Evolutionary conservation across 768 basidiomycete species (phyloP).

Genomic region (Boletus rubroflammeus): DNA sequence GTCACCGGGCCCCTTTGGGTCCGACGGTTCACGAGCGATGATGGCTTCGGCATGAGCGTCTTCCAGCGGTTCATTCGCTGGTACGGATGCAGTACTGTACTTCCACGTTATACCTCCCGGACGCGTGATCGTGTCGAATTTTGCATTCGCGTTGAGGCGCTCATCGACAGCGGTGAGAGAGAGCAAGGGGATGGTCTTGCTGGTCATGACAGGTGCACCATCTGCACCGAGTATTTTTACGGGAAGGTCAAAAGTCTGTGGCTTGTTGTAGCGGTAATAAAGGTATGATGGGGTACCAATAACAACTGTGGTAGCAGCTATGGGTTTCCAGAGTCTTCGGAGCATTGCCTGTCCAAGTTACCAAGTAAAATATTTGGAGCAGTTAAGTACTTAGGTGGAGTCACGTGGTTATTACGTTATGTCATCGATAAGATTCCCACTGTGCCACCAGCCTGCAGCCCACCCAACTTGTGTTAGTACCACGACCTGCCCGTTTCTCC

Average conservation of each 20-base stretch:
- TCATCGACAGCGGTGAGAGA: conserved; percentile 52
- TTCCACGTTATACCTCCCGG: conserved; percentile 65
- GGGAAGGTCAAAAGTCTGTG: conserved; percentile 56
- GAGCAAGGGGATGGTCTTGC: conserved; percentile 51
- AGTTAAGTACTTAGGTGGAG: too few species aligned
- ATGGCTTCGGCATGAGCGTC: conserved; percentile 77
- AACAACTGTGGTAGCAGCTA: conserved; percentile 50
- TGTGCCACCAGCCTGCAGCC: conserved; percentile 6
- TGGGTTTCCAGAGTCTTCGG: conserved; percentile 63
- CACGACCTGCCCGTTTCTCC: conserved; percentile 21
- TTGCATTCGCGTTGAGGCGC: conserved; percentile 54
- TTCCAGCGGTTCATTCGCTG: conserved; percentile 90
- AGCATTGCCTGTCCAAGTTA: conserved; percentile 50
- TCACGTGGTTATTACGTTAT: conserved; percentile 18
- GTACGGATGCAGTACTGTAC: conserved; percentile 72
- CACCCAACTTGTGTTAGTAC: conserved; percentile 22
- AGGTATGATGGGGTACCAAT: conserved; percentile 58
- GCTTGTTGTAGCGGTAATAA: conserved; percentile 46
- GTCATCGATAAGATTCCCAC: conserved; percentile 27
- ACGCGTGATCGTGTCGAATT: conserved; percentile 41
- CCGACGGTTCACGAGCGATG: conserved; percentile 58
- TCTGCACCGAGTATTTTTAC: conserved; percentile 52
- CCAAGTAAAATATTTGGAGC: background rate
- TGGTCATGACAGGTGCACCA: conserved; percentile 56
- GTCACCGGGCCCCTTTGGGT: conserved; percentile 60